phyloP scores from a whole-genome alignment of 2,329 filamentous ascomycete genomes.

The Ascocoryne sarcoides region DNA sequence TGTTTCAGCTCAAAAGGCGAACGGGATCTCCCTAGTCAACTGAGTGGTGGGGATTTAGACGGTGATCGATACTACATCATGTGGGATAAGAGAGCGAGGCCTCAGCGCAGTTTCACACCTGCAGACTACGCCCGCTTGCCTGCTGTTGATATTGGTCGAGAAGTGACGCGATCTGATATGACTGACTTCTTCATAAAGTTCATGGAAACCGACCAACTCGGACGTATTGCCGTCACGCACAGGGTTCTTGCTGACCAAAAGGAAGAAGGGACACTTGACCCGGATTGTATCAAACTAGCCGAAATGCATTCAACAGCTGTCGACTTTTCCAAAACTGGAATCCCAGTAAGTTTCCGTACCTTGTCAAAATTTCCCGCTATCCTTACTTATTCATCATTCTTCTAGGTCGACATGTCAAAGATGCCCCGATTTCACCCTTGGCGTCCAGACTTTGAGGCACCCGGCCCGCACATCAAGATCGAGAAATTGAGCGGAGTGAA shows the following conservation, averaged over 20 bases:
- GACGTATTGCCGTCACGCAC: constrained; percentile 56
- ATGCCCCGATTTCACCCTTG: constrained; percentile 22
- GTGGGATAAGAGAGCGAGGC: constrained; percentile 51
- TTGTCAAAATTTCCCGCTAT: background rate
- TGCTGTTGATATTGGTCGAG: constrained; percentile 50
- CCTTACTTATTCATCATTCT: background rate
- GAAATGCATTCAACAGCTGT: constrained; percentile 62
- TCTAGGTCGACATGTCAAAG: constrained; percentile 19
- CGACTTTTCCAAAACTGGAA: constrained; percentile 69
- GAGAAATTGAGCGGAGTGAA: constrained; percentile 28
- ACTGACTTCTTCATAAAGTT: constrained; percentile 73
- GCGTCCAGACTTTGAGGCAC: constrained; percentile 46
- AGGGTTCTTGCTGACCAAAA: constrained; percentile 54
- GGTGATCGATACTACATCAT: constrained; percentile 78
- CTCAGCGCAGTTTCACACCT: constrained; percentile 38
- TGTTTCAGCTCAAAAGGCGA: constrained; percentile 64
- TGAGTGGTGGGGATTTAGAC: constrained; percentile 77
- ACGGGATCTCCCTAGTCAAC: constrained; percentile 67
- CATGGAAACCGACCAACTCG: constrained; percentile 59
- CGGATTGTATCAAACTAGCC: constrained; percentile 46
- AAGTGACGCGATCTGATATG: constrained; percentile 58
- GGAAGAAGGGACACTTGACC: constrained; percentile 40
- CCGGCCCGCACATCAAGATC: constrained; percentile 35
- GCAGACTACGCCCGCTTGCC: constrained; percentile 59
- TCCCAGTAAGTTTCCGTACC: constrained; percentile 45